A percentile compares a stretch with the other conserved stretches of the same genome.
These are phyloP conservation scores for Byssothecium circinans DNA, from an alignment of 2,329 filamentous ascomycete species.

Conservation along the genomic window DNA sequence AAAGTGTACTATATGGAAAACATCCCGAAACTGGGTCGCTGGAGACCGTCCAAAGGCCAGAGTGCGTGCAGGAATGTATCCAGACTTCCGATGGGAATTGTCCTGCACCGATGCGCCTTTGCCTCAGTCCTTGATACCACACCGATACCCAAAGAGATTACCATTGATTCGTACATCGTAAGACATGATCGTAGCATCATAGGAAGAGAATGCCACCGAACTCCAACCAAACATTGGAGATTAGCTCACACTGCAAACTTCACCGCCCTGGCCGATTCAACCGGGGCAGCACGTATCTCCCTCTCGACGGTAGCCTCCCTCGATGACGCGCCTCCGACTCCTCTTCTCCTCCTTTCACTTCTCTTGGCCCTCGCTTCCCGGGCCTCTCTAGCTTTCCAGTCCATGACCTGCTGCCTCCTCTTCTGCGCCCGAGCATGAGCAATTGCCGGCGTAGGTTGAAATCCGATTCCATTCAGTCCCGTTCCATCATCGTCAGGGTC, in stretches of 20 bases:
- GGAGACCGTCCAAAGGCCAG: neutral
- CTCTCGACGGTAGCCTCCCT: slow-evolving; percentile 34
- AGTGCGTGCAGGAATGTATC: neutral
- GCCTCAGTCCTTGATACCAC: too few species aligned
- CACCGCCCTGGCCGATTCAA: slow-evolving; percentile 24
- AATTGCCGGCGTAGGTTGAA: slow-evolving; percentile 62
- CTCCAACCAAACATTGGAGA: neutral
- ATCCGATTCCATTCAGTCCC: slow-evolving; percentile 66
- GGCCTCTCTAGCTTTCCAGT: slow-evolving; percentile 62
- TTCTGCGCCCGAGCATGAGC: slow-evolving; percentile 59
- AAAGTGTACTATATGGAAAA: slow-evolving; percentile 11
- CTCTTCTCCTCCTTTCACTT: slow-evolving; percentile 52
- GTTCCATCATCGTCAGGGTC: slow-evolving; percentile 64
- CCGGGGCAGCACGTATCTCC: slow-evolving; percentile 16
- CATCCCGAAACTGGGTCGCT: neutral
- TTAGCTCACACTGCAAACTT: slow-evolving; percentile 35
- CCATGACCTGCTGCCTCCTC: slow-evolving; percentile 60
- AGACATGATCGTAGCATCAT: slow-evolving; percentile 11
- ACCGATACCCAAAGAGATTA: slow-evolving; percentile 64
- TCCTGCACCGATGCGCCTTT: neutral
- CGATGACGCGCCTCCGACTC: slow-evolving; percentile 28
- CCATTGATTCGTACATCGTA: slow-evolving; percentile 44
- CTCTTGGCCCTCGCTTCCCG: slow-evolving; percentile 61
- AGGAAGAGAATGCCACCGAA: neutral
- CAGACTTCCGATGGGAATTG: neutral